Evolutionary conservation across 2,329 filamentous ascomycete genomes (phyloP).

Genomic region (Sporothrix dimorphospora): DNA sequence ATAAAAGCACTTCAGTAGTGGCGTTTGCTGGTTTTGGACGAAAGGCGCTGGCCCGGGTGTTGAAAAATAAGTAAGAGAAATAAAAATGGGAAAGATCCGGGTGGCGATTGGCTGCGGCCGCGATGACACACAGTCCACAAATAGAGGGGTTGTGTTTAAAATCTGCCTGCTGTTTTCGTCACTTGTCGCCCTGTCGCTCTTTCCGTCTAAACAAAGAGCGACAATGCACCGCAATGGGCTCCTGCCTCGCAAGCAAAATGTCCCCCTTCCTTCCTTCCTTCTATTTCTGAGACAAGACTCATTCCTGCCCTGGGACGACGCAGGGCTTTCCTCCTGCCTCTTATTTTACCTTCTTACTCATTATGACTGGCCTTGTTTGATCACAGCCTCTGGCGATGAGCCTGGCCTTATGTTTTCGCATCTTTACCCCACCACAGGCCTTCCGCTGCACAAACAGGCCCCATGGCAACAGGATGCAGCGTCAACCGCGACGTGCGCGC

Average conservation of each 20-base stretch:
- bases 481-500: not conserved
- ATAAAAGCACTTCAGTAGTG: slow-evolving; percentile 18
- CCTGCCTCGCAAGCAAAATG: not conserved
- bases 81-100: slow-evolving; percentile 22
- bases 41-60: not conserved
- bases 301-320: not conserved
- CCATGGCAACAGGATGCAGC: not conserved
- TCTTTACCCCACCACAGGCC: slow-evolving; percentile 7
- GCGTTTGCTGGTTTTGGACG: slow-evolving; percentile 2
- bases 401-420: not conserved
- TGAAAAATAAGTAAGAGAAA: slow-evolving; percentile 15
- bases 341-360: not conserved
- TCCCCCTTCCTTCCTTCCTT: not conserved
- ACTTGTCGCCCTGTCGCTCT: not conserved
- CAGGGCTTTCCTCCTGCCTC: not conserved
- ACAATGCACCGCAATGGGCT: not conserved
- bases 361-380: not conserved
- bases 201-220: not conserved
- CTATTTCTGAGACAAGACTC: not conserved
- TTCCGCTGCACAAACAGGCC: not conserved
- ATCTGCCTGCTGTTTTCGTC: slow-evolving; percentile 27
- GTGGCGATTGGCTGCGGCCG: slow-evolving; percentile 25
- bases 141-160: slow-evolving; percentile 28
- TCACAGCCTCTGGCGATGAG: not conserved
- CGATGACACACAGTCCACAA: slow-evolving; percentile 28